Evolutionary conservation across 305 asterid genomes (phyloP).

Genomic region (Solanum hybrid): DNA sequence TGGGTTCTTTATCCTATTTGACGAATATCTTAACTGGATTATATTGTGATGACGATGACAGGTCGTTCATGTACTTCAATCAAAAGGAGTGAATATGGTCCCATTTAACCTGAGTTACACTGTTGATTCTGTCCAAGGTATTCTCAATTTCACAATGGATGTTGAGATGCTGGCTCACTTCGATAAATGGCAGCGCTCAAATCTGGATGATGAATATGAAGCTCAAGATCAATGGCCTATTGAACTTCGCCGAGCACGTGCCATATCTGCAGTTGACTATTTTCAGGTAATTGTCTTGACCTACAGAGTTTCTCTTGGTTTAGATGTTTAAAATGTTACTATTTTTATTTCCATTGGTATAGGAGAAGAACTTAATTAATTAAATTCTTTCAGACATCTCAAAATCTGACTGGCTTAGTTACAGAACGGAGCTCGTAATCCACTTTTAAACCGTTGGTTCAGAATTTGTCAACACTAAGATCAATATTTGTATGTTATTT

Average conservation of each 20-base stretch:
- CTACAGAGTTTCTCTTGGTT: neutral
- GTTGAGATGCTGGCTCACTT: conserved; percentile 91
- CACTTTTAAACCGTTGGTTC: neutral
- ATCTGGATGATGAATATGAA: conserved; percentile 72
- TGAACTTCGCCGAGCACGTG: conserved; percentile 89
- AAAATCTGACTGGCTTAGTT: neutral
- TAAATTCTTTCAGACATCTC: neutral
- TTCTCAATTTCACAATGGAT: conserved; percentile 86
- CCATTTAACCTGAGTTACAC: conserved; percentile 80
- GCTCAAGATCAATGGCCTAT: conserved; percentile 96
- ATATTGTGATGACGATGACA: conserved; percentile 9
- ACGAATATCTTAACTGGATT: neutral
- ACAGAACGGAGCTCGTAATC: neutral
- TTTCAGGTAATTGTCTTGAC: conserved; percentile 41
- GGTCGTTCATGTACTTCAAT: conserved; percentile 66
- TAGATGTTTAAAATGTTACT: neutral
- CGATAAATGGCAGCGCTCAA: conserved; percentile 80
- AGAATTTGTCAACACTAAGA: neutral
- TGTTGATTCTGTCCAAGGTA: conserved; percentile 81
- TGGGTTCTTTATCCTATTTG: neutral
- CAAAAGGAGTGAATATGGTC: conserved; percentile 73
- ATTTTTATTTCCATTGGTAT: neutral
- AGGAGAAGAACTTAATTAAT: neutral
- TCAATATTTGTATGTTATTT: neutral
- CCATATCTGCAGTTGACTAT: conserved; percentile 79